Base-by-base conservation (phyloP, 2,329 filamentous ascomycete species). In the Biscogniauxia marginata region DNA sequence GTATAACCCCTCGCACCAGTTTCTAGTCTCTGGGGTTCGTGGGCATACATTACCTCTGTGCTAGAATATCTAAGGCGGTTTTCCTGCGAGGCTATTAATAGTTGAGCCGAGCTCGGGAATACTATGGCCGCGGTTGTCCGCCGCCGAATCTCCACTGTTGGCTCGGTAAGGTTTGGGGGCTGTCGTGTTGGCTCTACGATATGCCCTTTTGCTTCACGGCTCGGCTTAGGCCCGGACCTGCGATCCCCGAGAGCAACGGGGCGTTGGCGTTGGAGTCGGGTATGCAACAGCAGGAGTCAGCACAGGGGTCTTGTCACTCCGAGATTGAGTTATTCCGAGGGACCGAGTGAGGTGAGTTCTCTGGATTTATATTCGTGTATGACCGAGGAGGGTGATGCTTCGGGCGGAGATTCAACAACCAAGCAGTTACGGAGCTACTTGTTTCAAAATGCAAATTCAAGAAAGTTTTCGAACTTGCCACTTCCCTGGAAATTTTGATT, bases 241-340 rank as follows among this genome's bases (percentile, higher is more conserved):
- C 30, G 30, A 2, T 11, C 24, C 24, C n/a, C n/a, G n/a, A n/a
- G 30, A 13, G 30, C 34, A 24, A 19, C 19, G 39, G 51, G 44
- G 30, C 52, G 52, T 23, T 47, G 52, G 21, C 34, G 21, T 50
- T 51, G 50, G 30, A 43, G 18, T 30, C 20, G 24, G 34, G n/a
- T n/a, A n/a, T n/a, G n/a, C n/a, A n/a, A n/a, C n/a, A n/a, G n/a
- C n/a, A 19, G 30, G 6, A 21, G 39, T 18, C 60, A 59, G 11
- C 21, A 47, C 25, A 67, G 71, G 57, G 60, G 62, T 19, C 39
- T 64, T 24, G 47, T 59, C 11, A 63, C 67, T 6, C 62, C 71
- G 48, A 72, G 67, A 6, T 48, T 63, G 55, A 73, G 71, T 50
- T 68, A 69, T 58, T 62, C 59, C 20, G 64, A 68, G 54, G 74